These are phyloP conservation scores for Dactylorhiza incarnata DNA, from an alignment of 106 monocot genomes.

Conservation along the genomic window DNA sequence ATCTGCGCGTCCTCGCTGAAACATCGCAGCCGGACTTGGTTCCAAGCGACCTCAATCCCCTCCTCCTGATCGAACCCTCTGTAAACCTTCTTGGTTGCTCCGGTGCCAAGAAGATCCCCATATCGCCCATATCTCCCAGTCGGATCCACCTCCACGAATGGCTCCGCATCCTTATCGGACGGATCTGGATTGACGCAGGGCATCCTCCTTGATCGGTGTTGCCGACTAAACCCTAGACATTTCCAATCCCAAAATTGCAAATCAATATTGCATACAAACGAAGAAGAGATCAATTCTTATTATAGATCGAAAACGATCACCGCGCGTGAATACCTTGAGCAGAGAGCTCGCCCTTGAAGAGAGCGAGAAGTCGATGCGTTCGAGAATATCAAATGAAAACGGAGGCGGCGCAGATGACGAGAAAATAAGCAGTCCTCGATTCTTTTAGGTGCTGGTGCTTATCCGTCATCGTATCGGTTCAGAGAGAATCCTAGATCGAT, in stretches of 20 bases:
- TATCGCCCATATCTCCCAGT: constrained; percentile 78
- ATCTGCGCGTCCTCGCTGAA: constrained; percentile 24
- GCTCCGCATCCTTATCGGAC: constrained; percentile 41
- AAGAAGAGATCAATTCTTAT: neutral
- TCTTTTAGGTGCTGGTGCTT: constrained; percentile 14
- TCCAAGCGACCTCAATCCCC: constrained; percentile 90
- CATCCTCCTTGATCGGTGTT: constrained; percentile 2
- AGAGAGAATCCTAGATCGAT: neutral
- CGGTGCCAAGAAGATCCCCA: constrained; percentile 52
- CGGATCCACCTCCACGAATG: constrained; percentile 81
- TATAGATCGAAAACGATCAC: neutral
- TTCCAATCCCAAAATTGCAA: neutral
- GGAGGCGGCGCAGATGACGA: constrained; percentile 29
- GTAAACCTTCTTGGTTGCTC: constrained; percentile 77
- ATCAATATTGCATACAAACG: neutral
- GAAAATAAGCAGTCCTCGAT: constrained; percentile 17
- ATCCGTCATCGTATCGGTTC: constrained; percentile 3
- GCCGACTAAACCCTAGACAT: neutral
- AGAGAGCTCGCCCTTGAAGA: neutral
- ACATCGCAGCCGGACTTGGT: constrained; percentile 45
- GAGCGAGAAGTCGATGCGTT: neutral
- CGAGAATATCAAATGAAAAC: constrained; percentile 17
- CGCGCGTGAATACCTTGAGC: neutral
- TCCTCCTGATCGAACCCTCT: constrained; percentile 79
- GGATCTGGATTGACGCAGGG: constrained; percentile 14